Evolutionary conservation across 1,284 basidiomycete genomes (phyloP).

Genomic region (Cutaneotrichosporon sp.): DNA sequence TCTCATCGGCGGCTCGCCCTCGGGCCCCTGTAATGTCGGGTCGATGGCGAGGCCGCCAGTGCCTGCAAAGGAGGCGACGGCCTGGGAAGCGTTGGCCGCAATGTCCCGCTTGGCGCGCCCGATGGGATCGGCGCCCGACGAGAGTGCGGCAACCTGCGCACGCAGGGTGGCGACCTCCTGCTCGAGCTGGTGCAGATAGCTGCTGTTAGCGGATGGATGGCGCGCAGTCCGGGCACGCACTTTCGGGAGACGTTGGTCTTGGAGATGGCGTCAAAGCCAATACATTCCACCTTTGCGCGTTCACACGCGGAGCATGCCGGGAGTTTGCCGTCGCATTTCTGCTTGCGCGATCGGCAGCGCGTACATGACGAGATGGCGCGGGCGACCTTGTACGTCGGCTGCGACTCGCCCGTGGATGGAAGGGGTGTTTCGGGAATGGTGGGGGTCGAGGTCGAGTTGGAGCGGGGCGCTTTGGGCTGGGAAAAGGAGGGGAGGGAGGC

Average conservation of each 20-base stretch:
- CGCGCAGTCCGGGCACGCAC: conserved; percentile 30
- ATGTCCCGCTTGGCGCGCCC: conserved; percentile 26
- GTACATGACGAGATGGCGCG: conserved; percentile 50
- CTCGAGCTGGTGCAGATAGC: conserved; percentile 49
- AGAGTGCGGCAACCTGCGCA: conserved; percentile 40
- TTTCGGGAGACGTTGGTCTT: conserved; percentile 51
- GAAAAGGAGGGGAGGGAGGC: conserved; percentile 15
- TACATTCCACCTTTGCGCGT: conserved; percentile 50
- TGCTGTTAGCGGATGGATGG: conserved; percentile 9
- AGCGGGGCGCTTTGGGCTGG: conserved; percentile 8
- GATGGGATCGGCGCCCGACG: conserved; percentile 18
- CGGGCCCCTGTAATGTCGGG: conserved; percentile 20
- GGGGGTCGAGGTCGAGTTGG: conserved; percentile 5
- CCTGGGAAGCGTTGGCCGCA: conserved; percentile 22
- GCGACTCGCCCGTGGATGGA: not conserved
- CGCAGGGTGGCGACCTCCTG: conserved; percentile 47
- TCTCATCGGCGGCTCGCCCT: conserved; percentile 20
- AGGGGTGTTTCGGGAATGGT: not conserved
- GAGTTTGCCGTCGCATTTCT: conserved; percentile 50
- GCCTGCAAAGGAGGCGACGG: conserved; percentile 21
- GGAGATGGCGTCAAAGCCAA: conserved; percentile 50
- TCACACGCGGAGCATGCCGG: conserved; percentile 47
- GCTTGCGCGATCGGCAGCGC: conserved; percentile 46
- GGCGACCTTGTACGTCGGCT: conserved; percentile 42
- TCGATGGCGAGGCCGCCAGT: conserved; percentile 16